phyloP scores from a whole-genome alignment of 1,284 basidiomycete species.

The Phylloporus sp. region DNA sequence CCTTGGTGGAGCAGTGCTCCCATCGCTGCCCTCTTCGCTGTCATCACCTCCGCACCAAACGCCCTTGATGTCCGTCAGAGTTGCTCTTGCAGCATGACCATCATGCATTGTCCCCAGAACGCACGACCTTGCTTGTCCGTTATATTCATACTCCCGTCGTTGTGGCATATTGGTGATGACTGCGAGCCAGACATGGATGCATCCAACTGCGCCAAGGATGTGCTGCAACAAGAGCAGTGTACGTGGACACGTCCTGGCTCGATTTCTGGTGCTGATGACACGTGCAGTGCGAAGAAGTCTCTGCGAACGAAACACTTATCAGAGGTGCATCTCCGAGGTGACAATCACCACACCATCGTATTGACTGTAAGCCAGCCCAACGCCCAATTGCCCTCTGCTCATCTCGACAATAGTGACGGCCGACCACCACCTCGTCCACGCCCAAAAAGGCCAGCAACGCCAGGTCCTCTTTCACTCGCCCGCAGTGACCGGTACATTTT shows the following conservation, averaged over 20 bases:
- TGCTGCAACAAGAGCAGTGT: neutral
- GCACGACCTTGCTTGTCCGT: neutral
- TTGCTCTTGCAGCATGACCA: neutral
- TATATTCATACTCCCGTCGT: neutral
- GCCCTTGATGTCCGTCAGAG: neutral
- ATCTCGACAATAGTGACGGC: no score
- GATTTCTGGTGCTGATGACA: neutral
- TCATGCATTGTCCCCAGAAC: neutral
- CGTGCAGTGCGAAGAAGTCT: no score
- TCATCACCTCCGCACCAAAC: neutral
- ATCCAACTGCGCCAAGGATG: neutral
- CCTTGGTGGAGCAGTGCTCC: constrained; percentile 30
- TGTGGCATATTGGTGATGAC: neutral
- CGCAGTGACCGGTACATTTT: constrained; percentile 77
- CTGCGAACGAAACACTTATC: no score
- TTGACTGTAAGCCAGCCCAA: no score
- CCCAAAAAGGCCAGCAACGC: no score
- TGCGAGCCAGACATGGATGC: neutral
- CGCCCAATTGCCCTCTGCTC: no score
- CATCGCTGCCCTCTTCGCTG: neutral
- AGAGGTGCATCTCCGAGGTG: no score
- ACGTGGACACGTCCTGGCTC: neutral
- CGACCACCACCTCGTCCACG: no score
- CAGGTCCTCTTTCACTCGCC: constrained; percentile 65
- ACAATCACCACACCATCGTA: no score